phyloP scores from a whole-genome alignment of 768 basidiomycete genomes.

The Tricholoma bakamatsutake region DNA sequence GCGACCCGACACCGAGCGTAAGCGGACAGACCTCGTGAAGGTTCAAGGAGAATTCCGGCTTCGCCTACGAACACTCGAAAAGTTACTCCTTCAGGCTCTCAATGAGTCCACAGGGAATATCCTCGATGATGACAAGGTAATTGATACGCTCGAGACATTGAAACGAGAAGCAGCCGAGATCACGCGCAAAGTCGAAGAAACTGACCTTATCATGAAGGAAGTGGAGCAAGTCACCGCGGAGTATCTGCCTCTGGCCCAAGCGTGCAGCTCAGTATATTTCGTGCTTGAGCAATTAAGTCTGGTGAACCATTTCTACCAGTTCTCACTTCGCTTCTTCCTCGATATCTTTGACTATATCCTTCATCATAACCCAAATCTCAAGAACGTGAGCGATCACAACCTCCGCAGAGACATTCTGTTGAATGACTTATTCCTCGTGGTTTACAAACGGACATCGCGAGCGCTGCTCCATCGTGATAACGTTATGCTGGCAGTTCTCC shows the following conservation, averaged over 20 bases:
- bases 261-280: slow-evolving; percentile 96
- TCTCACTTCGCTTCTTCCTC: slow-evolving; percentile 96
- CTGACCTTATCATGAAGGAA: slow-evolving; percentile 92
- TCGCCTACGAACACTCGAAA: slow-evolving; percentile 87
- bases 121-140: slow-evolving; percentile 97
- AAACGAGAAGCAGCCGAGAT: slow-evolving; percentile 97
- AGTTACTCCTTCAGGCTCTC: slow-evolving; percentile 86
- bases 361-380: slow-evolving; percentile 87
- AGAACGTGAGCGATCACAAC: slow-evolving; percentile 65
- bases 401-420: slow-evolving; percentile 74
- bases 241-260: slow-evolving; percentile 90
- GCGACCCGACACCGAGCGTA: slow-evolving; percentile 92
- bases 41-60: slow-evolving; percentile 97
- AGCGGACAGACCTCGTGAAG: slow-evolving; percentile 95
- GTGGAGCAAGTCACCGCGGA: slow-evolving; percentile 94
- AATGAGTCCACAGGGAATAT: slow-evolving; percentile 98
- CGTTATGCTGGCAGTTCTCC: slow-evolving; percentile 82
- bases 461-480: slow-evolving; percentile 88
- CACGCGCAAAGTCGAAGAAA: slow-evolving; percentile 93
- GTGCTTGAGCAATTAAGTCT: slow-evolving; percentile 90
- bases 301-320: slow-evolving; percentile 98
- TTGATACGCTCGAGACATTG: slow-evolving; percentile 90
- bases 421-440: slow-evolving; percentile 83
- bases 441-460: slow-evolving; percentile 86
- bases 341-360: slow-evolving; percentile 97